A percentile compares a stretch with the other conserved stretches of the same genome.
Conservation (phyloP, 2,329 filamentous ascomycete species). For the Balansia obtecta region DNA sequence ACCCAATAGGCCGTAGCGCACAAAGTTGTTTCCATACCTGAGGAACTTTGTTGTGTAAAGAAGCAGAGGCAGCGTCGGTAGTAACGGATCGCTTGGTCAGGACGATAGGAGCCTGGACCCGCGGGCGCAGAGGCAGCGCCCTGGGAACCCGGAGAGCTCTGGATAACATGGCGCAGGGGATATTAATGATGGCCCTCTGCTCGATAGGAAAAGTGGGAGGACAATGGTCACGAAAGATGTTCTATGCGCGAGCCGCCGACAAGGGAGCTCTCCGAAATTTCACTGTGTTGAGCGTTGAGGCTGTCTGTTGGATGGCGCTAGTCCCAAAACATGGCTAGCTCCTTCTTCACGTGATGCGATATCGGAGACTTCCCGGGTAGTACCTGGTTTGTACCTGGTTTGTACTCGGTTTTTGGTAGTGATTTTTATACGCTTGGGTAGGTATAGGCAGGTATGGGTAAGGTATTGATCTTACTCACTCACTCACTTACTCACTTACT, state of each 20-base stretch:
- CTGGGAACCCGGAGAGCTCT: slow-evolving; percentile 51
- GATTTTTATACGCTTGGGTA: not conserved
- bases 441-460: no score
- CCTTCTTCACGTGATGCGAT: slow-evolving; percentile 13
- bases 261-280: slow-evolving; percentile 29
- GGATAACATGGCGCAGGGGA: slow-evolving; percentile 49
- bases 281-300: slow-evolving; percentile 31
- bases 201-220: slow-evolving; percentile 13
- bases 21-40: slow-evolving; percentile 15
- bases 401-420: not conserved
- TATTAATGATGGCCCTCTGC: slow-evolving; percentile 20
- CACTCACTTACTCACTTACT: no score
- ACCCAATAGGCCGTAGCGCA: no score
- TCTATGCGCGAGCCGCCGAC: slow-evolving; percentile 13
- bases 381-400: not conserved
- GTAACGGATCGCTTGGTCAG: slow-evolving; percentile 66
- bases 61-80: slow-evolving; percentile 85
- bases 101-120: slow-evolving; percentile 30
- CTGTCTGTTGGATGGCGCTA: slow-evolving; percentile 27
- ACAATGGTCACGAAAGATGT: slow-evolving; percentile 14
- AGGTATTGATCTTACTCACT: no score
- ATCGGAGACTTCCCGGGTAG: not conserved
- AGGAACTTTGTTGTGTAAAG: slow-evolving; percentile 64
- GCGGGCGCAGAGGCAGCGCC: slow-evolving; percentile 44
- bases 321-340: slow-evolving; percentile 14